Conservation (phyloP, 2,329 filamentous ascomycete species). For the Stromatinia cepivora region DNA sequence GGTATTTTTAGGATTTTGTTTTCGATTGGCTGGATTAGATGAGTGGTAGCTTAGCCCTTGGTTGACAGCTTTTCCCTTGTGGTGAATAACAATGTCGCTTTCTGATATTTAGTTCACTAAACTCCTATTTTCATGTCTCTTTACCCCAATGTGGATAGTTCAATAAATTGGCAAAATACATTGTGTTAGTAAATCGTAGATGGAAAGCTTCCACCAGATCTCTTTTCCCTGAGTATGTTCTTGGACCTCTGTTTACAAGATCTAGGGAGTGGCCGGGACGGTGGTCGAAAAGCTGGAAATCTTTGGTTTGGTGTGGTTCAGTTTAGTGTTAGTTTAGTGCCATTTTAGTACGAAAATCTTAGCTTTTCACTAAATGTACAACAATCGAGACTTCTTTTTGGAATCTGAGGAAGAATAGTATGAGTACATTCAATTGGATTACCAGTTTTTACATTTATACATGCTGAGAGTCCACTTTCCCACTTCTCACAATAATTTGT, state of each 20-base stretch:
- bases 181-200: background rate
- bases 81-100: too few relatives aligned
- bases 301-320: too few relatives aligned
- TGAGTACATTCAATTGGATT: background rate
- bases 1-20: too few relatives aligned
- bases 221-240: background rate
- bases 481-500: background rate
- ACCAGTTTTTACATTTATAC: background rate
- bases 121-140: too few relatives aligned
- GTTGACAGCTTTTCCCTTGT: too few relatives aligned
- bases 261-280: too few relatives aligned
- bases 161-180: too few relatives aligned
- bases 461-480: background rate
- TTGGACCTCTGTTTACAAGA: fast-evolving
- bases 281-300: background rate
- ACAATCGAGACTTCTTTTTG: background rate
- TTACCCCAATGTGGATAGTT: too few relatives aligned
- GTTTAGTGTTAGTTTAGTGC: background rate
- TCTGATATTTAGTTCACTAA: too few relatives aligned
- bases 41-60: too few relatives aligned
- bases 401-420: fast-evolving
- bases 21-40: too few relatives aligned
- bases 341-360: background rate
- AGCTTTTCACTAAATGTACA: background rate
- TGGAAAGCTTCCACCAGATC: background rate